Evolutionary conservation across 2,329 filamentous ascomycete species (phyloP), one percentile per base, ranked within the genome.

Genomic region (Calonectria pseudoreteaudii): DNA sequence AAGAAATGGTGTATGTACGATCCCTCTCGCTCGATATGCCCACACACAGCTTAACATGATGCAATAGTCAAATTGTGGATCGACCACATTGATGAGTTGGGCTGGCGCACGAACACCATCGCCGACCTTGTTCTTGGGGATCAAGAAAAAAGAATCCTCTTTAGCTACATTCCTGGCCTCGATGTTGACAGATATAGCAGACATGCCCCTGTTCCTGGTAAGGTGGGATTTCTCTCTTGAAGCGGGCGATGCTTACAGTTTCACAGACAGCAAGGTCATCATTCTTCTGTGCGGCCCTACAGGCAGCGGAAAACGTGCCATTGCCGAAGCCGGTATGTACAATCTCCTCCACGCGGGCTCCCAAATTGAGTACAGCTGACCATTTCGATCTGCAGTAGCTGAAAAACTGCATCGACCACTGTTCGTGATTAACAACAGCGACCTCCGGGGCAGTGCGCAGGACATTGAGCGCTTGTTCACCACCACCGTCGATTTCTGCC

Each of bases 281-380:
- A 77, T 86, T 4, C 78, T 86, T 0, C 72, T 87, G 0, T 81
- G 81, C 31, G 84, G 85, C 0, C 28, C 83, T 70, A 20, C 76
- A 0, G 85, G 85, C 1, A 80, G 83, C 0, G 85, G 84, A 50
- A 86, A 87, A 73, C 87, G 84, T 1, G 70, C 84, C 18, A 86
- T 85, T 0, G 85, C 84, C 4, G 84, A 87, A 67, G 73, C 74
- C 9, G 60, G 74, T 77, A 62, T 1, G 58, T 2, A 0, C 6
- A 11, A 44, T 11, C 31, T 11, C 31, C 18, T 31, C 30, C 23
- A 11, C 41, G 1, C 14, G 5, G 18, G 23, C 34, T 13, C 38
- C 14, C 16, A 3, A 10, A 20, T 14, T 34, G 14, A 16, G 23
- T 7, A 20, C n/a, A 28, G 16, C 47, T n/a, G 16, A 41, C 14